These are phyloP conservation scores for Bipolaris victoriae DNA, from an alignment of 2,329 filamentous ascomycete species.

Conservation along the genomic window DNA sequence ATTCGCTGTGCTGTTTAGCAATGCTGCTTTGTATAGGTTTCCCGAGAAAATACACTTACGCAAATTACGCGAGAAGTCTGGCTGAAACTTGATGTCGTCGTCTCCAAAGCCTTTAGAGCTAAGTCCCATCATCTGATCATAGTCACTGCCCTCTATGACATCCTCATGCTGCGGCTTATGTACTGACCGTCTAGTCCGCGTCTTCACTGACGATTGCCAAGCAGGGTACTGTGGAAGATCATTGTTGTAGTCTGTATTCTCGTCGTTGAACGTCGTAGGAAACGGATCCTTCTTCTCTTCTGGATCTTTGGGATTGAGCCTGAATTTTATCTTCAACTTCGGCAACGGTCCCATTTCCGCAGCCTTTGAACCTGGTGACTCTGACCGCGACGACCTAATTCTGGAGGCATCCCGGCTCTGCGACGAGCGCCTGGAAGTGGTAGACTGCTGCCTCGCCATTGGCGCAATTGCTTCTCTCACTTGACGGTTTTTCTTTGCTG, in stretches of 20 bases:
- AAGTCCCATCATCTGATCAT: neutral
- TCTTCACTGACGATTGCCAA: neutral
- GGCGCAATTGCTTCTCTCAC: too few species aligned
- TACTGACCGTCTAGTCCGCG: constrained; percentile 9
- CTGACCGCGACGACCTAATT: neutral
- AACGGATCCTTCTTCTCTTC: neutral
- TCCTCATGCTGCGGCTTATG: neutral
- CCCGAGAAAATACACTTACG: neutral
- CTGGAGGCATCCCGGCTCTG: neutral
- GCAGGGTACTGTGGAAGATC: neutral
- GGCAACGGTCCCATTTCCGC: neutral
- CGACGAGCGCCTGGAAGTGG: neutral
- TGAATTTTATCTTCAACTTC: neutral
- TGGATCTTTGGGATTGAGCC: neutral
- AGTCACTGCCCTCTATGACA: constrained; percentile 4
- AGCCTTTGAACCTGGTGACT: neutral
- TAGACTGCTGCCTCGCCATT: constrained; percentile 2
- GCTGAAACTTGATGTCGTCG: neutral
- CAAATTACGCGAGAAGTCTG: neutral
- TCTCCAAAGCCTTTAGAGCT: neutral
- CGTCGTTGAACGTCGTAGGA: neutral
- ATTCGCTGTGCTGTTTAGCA: neutral
- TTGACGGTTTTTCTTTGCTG: too few species aligned
- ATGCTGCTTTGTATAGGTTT: neutral
- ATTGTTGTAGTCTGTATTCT: neutral